Base-by-base conservation (phyloP, 768 basidiomycete species). In the Mycena amicta region DNA sequence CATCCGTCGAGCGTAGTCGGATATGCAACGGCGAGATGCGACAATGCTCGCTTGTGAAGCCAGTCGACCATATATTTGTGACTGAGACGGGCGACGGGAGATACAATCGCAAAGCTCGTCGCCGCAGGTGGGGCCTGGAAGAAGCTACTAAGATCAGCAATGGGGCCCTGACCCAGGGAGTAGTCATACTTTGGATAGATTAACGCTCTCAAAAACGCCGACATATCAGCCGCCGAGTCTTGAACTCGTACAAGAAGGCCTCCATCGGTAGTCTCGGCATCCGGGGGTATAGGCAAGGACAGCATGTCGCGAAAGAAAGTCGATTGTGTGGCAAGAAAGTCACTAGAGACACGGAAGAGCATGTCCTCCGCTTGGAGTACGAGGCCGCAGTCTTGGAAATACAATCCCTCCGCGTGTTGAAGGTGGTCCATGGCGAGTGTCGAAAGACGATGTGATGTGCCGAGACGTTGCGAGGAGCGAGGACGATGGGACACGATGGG, bases 341-440 rank as follows among this genome's bases (percentile, higher is more conserved):
- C 31, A 18, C 52, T 11, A 23, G 23, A 41, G 15, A 53, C 37
- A 15, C 30, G 23, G 25, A 53, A 53, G 5, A 37, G 13, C 5
- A n/a, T n/a, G 20, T 8, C n/a, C 8, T 51, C 50, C 11, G 50
- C 50, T 13, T 28, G 50, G 11, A 51, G 6, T 8, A 51, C 27
- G 11, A 51, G 27, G 11, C 30, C 30, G 26, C 50, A 63, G 72
- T 6, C 83, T 20, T 8, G 11, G 43, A 46, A 46, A 11, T 25
- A 46, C 11, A 46, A 20, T 6, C 23, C 43, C 8, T 18, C 18
- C 6, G 43, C 43, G 6, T 20, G 43, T 18, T 8, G 16, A 6
- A 22, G 20, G 11, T 22, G 18, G 20, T 46, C 43, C 43, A 46
- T 46, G 43, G 33, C 18, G 33, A 37, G 33, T 18, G 33, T n/a